Percentiles rank a stretch among this genome's conserved stretches.
phyloP scores from a whole-genome alignment of 495 filamentous ascomycete species.

The Patellaria atrata region DNA sequence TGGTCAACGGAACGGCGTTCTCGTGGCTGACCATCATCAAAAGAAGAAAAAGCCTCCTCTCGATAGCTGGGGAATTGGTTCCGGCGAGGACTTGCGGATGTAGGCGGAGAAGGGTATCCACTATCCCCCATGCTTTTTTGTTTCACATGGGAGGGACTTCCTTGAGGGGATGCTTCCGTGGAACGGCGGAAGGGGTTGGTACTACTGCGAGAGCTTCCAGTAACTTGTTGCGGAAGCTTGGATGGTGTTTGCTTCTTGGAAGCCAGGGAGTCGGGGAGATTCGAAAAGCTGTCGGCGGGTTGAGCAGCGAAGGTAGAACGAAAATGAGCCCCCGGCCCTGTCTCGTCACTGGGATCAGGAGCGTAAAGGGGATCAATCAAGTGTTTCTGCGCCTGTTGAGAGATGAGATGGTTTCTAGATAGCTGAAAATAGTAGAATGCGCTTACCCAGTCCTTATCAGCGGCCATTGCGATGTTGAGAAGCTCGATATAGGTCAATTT shows the following conservation, averaged over 20 bases:
- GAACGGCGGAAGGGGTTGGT: constrained; percentile 26
- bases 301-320: constrained; percentile 24
- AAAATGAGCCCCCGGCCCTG: constrained; percentile 36
- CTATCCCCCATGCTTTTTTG: constrained; percentile 15
- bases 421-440: too few species aligned
- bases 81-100: constrained; percentile 20
- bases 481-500: too few species aligned
- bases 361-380: constrained; percentile 44
- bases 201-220: constrained; percentile 17
- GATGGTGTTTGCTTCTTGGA: constrained; percentile 9
- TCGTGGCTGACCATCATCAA: constrained; percentile 15
- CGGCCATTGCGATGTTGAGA: too few species aligned
- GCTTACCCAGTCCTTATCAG: constrained; percentile 18
- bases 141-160: constrained; percentile 18
- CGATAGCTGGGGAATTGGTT: constrained; percentile 22
- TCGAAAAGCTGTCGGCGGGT: too few species aligned
- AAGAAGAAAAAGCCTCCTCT: constrained; percentile 21
- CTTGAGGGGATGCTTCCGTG: constrained; percentile 14
- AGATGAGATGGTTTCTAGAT: too few species aligned
- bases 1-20: constrained; percentile 13
- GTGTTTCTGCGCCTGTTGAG: constrained; percentile 35
- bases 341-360: constrained; percentile 38
- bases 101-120: constrained; percentile 18
- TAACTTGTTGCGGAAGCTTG: constrained; percentile 12
- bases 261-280: too few species aligned